These are phyloP conservation scores for Macrophomina phaseolina DNA, from an alignment of 2,329 filamentous ascomycete species.

Conservation along the genomic window DNA sequence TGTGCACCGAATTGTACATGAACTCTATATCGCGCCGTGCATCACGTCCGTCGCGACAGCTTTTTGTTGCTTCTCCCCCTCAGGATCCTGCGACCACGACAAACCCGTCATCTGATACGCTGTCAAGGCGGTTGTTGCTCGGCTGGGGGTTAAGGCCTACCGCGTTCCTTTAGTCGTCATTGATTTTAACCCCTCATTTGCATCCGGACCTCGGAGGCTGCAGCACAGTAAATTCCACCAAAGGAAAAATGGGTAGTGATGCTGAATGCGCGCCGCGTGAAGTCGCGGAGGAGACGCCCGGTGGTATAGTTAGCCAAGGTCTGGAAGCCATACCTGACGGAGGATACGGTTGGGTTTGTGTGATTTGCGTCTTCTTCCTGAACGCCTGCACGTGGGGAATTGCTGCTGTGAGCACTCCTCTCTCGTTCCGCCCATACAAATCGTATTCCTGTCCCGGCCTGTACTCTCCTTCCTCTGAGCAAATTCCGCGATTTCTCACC, in stretches of 20 bases:
- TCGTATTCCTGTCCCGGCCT: neutral
- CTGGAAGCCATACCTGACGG: slow-evolving; percentile 33
- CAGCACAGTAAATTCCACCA: neutral
- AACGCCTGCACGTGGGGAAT: slow-evolving; percentile 43
- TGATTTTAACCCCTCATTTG: neutral
- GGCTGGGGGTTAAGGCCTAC: no score
- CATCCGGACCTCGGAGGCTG: neutral
- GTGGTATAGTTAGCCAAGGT: slow-evolving; percentile 26
- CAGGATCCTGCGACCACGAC: no score
- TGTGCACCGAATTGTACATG: no score
- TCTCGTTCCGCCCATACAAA: neutral
- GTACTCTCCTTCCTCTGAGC: neutral
- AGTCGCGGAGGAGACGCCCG: slow-evolving; percentile 25
- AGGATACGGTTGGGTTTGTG: slow-evolving; percentile 46
- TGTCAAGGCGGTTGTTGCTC: no score
- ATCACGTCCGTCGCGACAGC: no score
- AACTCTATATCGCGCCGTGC: no score
- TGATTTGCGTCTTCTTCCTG: slow-evolving; percentile 35
- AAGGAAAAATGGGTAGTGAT: neutral
- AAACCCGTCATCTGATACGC: no score
- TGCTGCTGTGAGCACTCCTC: slow-evolving; percentile 28
- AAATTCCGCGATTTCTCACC: slow-evolving; percentile 12
- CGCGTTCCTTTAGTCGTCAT: neutral
- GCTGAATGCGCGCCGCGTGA: neutral
- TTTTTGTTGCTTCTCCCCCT: no score